Evolutionary conservation across 768 basidiomycete genomes (phyloP).

Genomic region (Kwoniella sp.): DNA sequence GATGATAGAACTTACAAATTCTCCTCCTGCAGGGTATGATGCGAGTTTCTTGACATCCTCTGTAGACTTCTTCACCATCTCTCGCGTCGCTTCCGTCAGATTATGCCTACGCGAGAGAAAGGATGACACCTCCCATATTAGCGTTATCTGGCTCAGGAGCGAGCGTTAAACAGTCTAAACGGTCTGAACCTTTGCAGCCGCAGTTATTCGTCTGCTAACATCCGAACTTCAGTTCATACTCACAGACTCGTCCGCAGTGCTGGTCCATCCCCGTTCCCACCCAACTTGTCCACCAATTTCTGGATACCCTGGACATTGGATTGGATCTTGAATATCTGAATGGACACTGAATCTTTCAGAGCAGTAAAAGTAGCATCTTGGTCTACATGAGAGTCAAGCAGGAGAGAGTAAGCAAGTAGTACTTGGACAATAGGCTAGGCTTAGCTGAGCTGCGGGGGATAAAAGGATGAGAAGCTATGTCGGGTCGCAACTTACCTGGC

Average conservation of each 20-base stretch:
- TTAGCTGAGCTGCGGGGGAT: too few species aligned
- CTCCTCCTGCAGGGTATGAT: constrained; percentile 59
- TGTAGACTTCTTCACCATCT: constrained; percentile 90
- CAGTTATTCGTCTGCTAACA: too few species aligned
- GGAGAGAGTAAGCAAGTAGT: not conserved
- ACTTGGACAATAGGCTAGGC: too few species aligned
- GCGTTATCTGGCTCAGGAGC: too few species aligned
- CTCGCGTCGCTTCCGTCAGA: constrained; percentile 88
- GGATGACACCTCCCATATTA: too few species aligned
- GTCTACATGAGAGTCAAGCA: constrained; percentile 24
- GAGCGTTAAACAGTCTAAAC: too few species aligned
- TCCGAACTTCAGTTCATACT: constrained; percentile 55
- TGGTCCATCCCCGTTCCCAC: constrained; percentile 77
- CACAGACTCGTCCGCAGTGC: constrained; percentile 80
- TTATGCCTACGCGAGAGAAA: constrained; percentile 72
- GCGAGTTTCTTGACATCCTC: constrained; percentile 90
- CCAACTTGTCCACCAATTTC: constrained; percentile 94
- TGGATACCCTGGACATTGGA: constrained; percentile 93
- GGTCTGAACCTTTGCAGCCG: too few species aligned
- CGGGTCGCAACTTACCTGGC: constrained; percentile 31
- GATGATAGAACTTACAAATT: constrained; percentile 28
- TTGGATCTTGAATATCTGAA: constrained; percentile 99
- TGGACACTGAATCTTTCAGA: constrained; percentile 60
- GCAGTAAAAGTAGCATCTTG: constrained; percentile 73
- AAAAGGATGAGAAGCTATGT: not conserved